Conservation (phyloP, 345 rosid species). For the Ailanthus altissimus region DNA sequence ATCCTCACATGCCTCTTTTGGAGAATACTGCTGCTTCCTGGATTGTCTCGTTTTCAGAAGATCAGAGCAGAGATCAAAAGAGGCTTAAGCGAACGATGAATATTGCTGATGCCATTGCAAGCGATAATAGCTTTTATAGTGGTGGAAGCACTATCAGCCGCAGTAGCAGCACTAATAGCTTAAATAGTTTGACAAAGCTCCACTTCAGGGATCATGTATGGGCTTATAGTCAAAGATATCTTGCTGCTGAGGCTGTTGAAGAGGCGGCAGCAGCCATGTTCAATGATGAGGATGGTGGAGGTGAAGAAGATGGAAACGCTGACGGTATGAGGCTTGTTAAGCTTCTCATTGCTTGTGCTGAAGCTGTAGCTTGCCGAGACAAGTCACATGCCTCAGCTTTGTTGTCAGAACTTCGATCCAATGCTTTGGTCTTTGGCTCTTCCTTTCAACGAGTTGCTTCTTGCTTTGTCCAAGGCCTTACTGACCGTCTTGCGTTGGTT, state of each 20-base stretch:
- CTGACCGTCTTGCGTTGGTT: conserved; percentile 48
- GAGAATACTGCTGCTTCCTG: conserved; percentile 12
- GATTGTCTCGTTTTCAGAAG: conserved; percentile 15
- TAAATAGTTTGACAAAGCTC: conserved; percentile 28
- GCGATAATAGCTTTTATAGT: conserved; percentile 8
- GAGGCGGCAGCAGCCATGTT: conserved; percentile 43
- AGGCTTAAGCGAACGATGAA: conserved; percentile 35
- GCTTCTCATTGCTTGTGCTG: conserved; percentile 61
- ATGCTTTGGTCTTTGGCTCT: conserved; percentile 58
- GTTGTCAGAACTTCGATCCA: conserved; percentile 50
- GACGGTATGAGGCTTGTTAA: conserved; percentile 60
- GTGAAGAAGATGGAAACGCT: conserved; percentile 35
- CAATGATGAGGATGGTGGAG: conserved; percentile 11
- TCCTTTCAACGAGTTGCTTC: conserved; percentile 69
- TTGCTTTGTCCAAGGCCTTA: conserved; percentile 65
- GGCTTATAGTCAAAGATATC: conserved; percentile 42
- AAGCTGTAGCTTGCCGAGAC: conserved; percentile 74
- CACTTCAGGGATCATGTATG: conserved; percentile 53
- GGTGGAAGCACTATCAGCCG: conserved; percentile 27
- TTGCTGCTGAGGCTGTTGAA: conserved; percentile 47
- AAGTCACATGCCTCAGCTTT: conserved; percentile 49
- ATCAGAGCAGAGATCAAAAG: conserved; percentile 34
- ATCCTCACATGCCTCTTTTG: conserved; percentile 30
- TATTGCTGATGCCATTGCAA: conserved; percentile 32
- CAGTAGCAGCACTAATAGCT: conserved; percentile 37